A percentile compares a stretch with the other conserved stretches of the same genome.
These are phyloP conservation scores for Colletotrichum eleusines DNA, from an alignment of 2,329 filamentous ascomycete species.

Conservation along the genomic window DNA sequence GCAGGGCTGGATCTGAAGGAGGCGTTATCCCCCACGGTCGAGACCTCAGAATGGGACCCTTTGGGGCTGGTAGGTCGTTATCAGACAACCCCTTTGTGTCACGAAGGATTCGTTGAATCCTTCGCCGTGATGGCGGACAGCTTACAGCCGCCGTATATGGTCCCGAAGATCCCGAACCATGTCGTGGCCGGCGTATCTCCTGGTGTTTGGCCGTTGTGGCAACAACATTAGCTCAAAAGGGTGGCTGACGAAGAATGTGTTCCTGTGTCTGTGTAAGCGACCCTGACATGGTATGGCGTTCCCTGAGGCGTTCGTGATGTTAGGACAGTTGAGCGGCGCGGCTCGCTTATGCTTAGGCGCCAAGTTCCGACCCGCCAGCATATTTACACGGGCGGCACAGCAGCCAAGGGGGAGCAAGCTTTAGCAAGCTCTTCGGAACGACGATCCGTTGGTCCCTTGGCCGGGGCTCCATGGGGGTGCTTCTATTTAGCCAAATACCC, in stretches of 20 bases:
- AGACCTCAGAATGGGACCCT: not conserved
- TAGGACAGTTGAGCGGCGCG: not conserved
- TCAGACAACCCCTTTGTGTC: not conserved
- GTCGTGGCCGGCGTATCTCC: not conserved
- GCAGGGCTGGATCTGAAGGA: not conserved
- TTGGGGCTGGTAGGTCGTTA: not conserved
- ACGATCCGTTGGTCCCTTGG: not conserved
- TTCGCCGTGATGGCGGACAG: not conserved
- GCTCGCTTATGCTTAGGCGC: not conserved
- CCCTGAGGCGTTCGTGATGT: not conserved
- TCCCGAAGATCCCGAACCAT: not conserved
- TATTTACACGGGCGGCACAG: not conserved
- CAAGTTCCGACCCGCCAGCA: too few relatives aligned
- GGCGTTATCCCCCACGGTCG: not conserved
- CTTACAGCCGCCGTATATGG: not conserved
- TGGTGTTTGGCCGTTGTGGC: not conserved
- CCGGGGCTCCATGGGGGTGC: not conserved
- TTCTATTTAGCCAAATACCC: not conserved
- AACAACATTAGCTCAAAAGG: not conserved
- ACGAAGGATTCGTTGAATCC: not conserved
- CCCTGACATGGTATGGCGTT: not conserved
- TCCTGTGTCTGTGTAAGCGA: not conserved
- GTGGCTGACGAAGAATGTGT: not conserved
- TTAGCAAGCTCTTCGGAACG: not conserved
- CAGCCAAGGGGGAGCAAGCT: not conserved